These are phyloP conservation scores for Neurospora sp. DNA, from an alignment of 495 filamentous ascomycete species.

Conservation along the genomic window DNA sequence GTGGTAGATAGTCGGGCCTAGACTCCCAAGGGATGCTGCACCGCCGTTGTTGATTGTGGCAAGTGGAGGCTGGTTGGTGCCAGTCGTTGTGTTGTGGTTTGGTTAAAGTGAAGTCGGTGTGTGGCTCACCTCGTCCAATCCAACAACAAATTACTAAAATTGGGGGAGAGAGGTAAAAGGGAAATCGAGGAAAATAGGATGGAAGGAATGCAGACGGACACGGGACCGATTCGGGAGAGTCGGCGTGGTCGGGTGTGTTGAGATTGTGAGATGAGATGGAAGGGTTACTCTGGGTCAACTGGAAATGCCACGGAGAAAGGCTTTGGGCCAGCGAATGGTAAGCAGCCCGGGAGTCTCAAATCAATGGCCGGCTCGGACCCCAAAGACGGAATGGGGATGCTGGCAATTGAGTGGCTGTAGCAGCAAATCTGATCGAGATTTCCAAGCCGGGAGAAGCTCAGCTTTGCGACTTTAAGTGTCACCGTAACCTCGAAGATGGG, in stretches of 20 bases:
- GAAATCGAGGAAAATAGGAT: not conserved
- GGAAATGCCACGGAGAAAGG: not conserved
- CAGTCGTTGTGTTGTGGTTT: not conserved
- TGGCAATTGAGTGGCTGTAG: not conserved
- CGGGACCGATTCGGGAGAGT: not conserved
- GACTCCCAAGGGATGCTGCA: not conserved
- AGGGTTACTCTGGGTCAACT: not conserved
- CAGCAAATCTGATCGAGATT: not conserved
- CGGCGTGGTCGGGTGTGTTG: not conserved
- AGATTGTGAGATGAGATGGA: not conserved
- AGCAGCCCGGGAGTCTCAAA: not conserved
- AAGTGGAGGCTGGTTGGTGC: not conserved
- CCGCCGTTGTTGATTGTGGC: not conserved
- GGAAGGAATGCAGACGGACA: not conserved
- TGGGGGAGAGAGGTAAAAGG: not conserved
- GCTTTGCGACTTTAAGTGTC: not conserved
- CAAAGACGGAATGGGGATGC: not conserved
- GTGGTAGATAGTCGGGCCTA: not conserved
- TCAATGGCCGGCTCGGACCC: not conserved
- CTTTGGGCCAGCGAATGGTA: not conserved
- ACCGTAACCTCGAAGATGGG: not conserved
- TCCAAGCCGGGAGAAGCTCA: not conserved
- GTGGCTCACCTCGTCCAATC: not conserved
- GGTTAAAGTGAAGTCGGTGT: not conserved
- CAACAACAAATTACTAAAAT: not conserved